These are phyloP conservation scores for Geotrichum fermentans DNA, from an alignment of 1,139 yeast species.

Conservation along the genomic window DNA sequence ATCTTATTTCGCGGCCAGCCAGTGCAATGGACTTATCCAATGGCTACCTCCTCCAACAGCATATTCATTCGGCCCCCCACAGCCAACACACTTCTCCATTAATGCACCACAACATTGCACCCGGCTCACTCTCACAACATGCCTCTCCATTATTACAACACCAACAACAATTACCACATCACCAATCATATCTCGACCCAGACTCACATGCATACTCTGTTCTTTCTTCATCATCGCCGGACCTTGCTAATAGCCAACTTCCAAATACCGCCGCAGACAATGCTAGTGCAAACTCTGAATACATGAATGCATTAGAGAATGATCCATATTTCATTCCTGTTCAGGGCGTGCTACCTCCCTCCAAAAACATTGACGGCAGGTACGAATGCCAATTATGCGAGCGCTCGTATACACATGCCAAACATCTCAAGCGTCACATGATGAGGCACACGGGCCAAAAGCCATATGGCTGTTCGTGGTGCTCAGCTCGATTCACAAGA, in stretches of 20 bases:
- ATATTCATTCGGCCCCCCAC: conserved; percentile 4
- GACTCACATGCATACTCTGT: background rate
- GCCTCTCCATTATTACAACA: conserved; percentile 4
- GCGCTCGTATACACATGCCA: conserved; percentile 33
- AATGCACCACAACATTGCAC: background rate
- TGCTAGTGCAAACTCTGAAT: background rate
- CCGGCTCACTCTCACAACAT: conserved; percentile 4
- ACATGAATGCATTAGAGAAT: conserved; percentile 3
- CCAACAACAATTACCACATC: conserved; percentile 1
- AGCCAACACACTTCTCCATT: conserved; percentile 6
- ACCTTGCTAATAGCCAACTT: background rate
- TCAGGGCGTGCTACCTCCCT: conserved; percentile 17
- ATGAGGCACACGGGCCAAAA: conserved; percentile 33
- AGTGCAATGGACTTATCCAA: background rate
- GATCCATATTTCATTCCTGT: conserved; percentile 18
- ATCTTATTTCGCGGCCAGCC: conserved; percentile 1
- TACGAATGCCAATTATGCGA: conserved; percentile 32
- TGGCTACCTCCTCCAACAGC: conserved; percentile 3
- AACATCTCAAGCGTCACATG: conserved; percentile 36
- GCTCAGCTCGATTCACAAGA: conserved; percentile 29
- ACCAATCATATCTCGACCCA: conserved; percentile 1
- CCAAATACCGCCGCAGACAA: background rate
- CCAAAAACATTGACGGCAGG: conserved; percentile 28
- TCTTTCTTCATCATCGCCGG: background rate
- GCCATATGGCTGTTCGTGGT: conserved; percentile 32